Base-by-base conservation (phyloP, 257 asterid species). In the Rhazya stricta region DNA sequence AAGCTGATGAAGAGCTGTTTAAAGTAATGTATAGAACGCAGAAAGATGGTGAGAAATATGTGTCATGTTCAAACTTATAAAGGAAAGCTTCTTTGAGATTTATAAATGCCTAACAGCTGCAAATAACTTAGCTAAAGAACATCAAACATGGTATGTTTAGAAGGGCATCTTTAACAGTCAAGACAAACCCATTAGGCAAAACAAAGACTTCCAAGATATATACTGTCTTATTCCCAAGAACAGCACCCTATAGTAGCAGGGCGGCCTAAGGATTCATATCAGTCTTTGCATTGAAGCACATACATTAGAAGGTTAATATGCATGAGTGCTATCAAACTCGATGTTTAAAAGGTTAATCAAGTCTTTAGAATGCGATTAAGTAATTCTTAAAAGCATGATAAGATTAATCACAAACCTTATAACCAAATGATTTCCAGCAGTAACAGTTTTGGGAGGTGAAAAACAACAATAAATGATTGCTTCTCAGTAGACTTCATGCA, bases 1-100 rank as follows among this genome's bases (percentile, higher is more conserved):
- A 76, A 67, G 58, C 60, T 51, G 36, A 76, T 76, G 74, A 76
- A 32, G 48, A 74, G 71, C n/a, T 61, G 8, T 50, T 32, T 23
- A 60, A 74, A 63, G 34, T 43, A 30, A 41, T 29, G n/a, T 18
- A 21, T 32, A 62, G 6, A 42, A 27, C 25, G n/a, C 48, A 57
- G 54, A 54, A 72, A 72, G 43, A 53, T 23, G 36, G 37, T 72
- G 48, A 42, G n/a, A 57, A 69, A 27, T n/a, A 10, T 68, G 2
- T 18, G 2, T 23, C 19, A 34, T 39, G 30, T n/a, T 12, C 42
- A 39, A 54, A 53, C 45, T 32, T 46, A 36, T 23, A 27, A 18
- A 12, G 56, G 50, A 11, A 68, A 48, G 21, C 54, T 27, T 68
- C 42, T 41, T 42, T 68, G 45, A 12, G 36, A 68, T 16, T 71